These are phyloP conservation scores for Viola pubescens DNA, from an alignment of 441 rosid genomes.

Conservation along the genomic window DNA sequence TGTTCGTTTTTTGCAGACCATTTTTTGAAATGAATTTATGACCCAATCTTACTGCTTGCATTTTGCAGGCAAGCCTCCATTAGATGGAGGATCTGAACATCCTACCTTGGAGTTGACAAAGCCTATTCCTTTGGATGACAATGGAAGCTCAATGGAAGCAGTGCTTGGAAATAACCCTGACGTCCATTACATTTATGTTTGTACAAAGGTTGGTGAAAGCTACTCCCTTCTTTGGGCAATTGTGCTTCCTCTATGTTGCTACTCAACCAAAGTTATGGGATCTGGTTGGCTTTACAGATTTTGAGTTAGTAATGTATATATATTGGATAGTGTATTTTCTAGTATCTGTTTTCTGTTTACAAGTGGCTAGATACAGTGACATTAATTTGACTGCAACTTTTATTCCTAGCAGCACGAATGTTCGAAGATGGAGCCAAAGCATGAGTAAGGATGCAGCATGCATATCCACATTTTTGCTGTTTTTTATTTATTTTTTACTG, in stretches of 20 bases:
- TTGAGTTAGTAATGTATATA: too few relatives aligned
- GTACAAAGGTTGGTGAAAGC: conserved; percentile 52
- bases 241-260: background rate
- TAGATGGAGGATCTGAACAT: conserved; percentile 30
- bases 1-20: background rate
- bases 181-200: conserved; percentile 70
- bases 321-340: background rate
- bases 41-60: conserved; percentile 10
- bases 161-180: conserved; percentile 60
- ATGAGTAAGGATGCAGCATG: background rate
- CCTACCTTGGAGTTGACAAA: conserved; percentile 48
- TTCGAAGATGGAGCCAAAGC: conserved; percentile 23
- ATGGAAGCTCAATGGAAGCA: conserved; percentile 48
- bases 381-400: background rate
- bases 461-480: background rate
- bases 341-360: background rate
- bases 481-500: too few relatives aligned
- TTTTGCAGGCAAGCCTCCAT: conserved; percentile 45
- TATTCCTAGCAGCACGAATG: conserved; percentile 31
- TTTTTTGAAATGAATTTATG: background rate
- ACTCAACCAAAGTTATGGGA: too few relatives aligned
- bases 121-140: conserved; percentile 50
- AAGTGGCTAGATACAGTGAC: too few relatives aligned
- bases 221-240: background rate
- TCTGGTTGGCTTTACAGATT: too few relatives aligned